These are phyloP conservation scores for Podospora australis DNA, from an alignment of 495 filamentous ascomycete genomes.

Conservation along the genomic window DNA sequence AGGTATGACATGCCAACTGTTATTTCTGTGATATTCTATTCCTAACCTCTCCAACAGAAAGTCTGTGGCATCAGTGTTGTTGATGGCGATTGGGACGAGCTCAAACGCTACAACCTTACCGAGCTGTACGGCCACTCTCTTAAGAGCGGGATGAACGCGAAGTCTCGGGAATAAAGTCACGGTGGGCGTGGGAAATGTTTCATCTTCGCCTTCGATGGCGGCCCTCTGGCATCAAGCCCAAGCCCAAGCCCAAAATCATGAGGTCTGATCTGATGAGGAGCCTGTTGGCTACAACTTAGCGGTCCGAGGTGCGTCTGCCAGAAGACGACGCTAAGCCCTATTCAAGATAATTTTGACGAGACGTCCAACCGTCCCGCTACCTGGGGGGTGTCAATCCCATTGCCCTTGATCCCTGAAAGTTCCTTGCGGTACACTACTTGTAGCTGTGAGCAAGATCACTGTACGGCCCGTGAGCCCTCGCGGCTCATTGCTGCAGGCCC, in stretches of 20 bases:
- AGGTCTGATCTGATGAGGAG: too few species aligned
- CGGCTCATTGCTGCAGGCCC: neutral
- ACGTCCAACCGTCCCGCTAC: slow-evolving; percentile 6
- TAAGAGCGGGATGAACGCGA: slow-evolving; percentile 20
- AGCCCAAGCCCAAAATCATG: too few species aligned
- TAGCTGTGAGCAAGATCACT: neutral
- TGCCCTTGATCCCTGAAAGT: neutral
- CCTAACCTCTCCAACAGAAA: slow-evolving; percentile 20
- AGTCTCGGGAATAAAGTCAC: too few species aligned
- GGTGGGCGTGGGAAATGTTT: too few species aligned
- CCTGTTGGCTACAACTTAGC: slow-evolving; percentile 14
- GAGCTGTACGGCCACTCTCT: slow-evolving; percentile 34
- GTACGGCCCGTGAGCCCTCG: slow-evolving; percentile 1
- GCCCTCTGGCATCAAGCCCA: too few species aligned
- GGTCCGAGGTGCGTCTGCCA: slow-evolving; percentile 17
- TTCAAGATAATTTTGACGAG: slow-evolving; percentile 41
- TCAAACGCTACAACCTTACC: slow-evolving; percentile 43
- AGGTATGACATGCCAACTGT: slow-evolving; percentile 46
- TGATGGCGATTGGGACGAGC: slow-evolving; percentile 43
- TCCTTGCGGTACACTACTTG: neutral
- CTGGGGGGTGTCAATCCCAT: too few species aligned
- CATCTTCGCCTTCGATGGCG: too few species aligned
- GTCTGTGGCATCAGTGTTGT: slow-evolving; percentile 44
- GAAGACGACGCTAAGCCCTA: slow-evolving; percentile 37
- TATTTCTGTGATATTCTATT: neutral